Conservation (phyloP, 768 basidiomycete species). For the Sistotremastrum suecicum region DNA sequence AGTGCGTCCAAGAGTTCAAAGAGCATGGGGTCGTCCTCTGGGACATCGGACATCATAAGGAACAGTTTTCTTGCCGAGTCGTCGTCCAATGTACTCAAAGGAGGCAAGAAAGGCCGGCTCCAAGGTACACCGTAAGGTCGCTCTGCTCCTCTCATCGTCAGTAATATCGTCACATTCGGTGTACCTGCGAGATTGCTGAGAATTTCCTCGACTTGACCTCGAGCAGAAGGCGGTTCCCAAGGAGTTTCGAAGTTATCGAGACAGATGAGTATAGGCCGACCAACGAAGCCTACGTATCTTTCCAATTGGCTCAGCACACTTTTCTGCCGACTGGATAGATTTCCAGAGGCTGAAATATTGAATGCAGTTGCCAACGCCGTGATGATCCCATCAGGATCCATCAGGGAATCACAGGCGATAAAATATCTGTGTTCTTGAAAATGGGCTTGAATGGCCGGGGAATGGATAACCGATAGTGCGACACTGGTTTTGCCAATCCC, state of each 20-base stretch:
- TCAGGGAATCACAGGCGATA: background rate
- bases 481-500: slow-evolving; percentile 7
- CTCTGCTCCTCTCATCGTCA: slow-evolving; percentile 20
- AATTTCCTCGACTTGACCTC: slow-evolving; percentile 13
- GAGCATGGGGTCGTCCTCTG: slow-evolving; percentile 33
- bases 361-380: too few species aligned
- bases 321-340: too few species aligned
- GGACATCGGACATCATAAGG: slow-evolving; percentile 8
- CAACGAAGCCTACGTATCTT: too few species aligned
- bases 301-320: too few species aligned
- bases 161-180: slow-evolving; percentile 16
- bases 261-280: slow-evolving; percentile 15
- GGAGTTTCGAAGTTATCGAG: slow-evolving; percentile 29
- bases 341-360: too few species aligned
- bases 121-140: slow-evolving; percentile 16
- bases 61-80: slow-evolving; percentile 11
- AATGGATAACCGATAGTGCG: slow-evolving; percentile 2
- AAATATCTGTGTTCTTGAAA: slow-evolving; percentile 2
- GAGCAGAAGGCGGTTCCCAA: slow-evolving; percentile 15
- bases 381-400: too few species aligned
- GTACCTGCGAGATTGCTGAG: slow-evolving; percentile 14
- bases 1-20: slow-evolving; percentile 81
- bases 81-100: slow-evolving; percentile 8
- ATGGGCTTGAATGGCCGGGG: background rate
- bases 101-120: slow-evolving; percentile 8